Percentiles rank a stretch among this genome's conserved stretches.
These are phyloP conservation scores for Fusarium mangiferae DNA, from an alignment of 2,329 filamentous ascomycete genomes.

Conservation along the genomic window DNA sequence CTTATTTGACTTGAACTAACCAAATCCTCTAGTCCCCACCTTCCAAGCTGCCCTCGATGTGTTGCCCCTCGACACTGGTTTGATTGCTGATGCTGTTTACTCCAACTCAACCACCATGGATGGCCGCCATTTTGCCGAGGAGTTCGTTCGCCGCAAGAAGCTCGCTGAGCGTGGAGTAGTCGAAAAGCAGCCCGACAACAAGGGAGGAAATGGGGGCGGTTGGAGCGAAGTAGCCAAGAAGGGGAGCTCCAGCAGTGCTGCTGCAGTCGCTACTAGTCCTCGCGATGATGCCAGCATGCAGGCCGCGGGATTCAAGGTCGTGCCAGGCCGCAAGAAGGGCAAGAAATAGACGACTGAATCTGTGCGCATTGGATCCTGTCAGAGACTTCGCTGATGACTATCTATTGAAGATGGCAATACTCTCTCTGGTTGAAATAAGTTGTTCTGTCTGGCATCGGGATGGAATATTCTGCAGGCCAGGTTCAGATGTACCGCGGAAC, in stretches of 20 bases:
- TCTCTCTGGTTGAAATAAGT: neutral
- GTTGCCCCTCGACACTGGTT: slow-evolving; percentile 79
- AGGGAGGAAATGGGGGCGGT: slow-evolving; percentile 68
- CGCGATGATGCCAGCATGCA: slow-evolving; percentile 58
- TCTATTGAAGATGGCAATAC: neutral
- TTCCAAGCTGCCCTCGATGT: slow-evolving; percentile 81
- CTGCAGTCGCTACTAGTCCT: slow-evolving; percentile 44
- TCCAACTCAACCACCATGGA: slow-evolving; percentile 89
- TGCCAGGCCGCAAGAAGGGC: slow-evolving; percentile 91
- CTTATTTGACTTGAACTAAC: slow-evolving; percentile 47
- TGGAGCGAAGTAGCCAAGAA: slow-evolving; percentile 99
- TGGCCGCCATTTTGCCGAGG: slow-evolving; percentile 90
- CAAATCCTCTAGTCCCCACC: slow-evolving; percentile 69
- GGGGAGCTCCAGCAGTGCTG: slow-evolving; percentile 60
- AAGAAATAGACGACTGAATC: slow-evolving; percentile 66
- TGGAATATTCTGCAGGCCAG: neutral
- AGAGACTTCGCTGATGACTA: slow-evolving; percentile 6
- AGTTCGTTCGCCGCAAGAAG: slow-evolving; percentile 93
- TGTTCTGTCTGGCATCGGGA: neutral
- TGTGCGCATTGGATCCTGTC: slow-evolving; percentile 12
- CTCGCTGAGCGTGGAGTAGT: slow-evolving; percentile 92
- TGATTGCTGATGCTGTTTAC: slow-evolving; percentile 93
- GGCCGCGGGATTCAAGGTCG: slow-evolving; percentile 83
- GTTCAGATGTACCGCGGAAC: neutral
- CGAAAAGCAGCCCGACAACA: slow-evolving; percentile 72